phyloP scores from a whole-genome alignment of 139 green algal genomes.

The Ettlia oleoabundans region DNA sequence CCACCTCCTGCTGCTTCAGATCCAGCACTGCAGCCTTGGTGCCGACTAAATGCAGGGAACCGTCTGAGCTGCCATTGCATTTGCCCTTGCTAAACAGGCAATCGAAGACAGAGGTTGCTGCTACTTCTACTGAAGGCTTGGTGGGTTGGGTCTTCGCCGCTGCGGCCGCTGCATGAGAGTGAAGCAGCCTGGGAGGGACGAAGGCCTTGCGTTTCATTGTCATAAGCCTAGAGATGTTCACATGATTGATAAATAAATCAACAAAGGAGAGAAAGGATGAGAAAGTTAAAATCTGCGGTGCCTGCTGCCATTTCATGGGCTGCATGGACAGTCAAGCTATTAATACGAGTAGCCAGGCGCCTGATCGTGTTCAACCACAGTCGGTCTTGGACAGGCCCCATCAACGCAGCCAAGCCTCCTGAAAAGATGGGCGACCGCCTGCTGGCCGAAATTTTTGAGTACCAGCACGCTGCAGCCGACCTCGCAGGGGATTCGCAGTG shows the following conservation, averaged over 20 bases:
- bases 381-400: too few species aligned
- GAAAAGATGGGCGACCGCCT: neutral
- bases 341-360: too few species aligned
- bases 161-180: neutral
- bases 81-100: neutral
- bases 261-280: neutral
- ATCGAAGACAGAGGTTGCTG: neutral
- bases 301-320: neutral
- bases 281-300: neutral
- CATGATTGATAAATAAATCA: neutral
- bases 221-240: neutral
- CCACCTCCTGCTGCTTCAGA: neutral
- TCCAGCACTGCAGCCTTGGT: neutral
- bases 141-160: neutral
- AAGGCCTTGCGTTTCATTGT: neutral
- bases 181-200: neutral
- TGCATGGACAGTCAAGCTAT: too few species aligned
- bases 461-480: neutral
- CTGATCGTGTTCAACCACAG: too few species aligned
- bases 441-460: neutral
- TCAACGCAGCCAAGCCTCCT: neutral
- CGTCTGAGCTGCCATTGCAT: neutral
- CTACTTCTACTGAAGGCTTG: neutral
- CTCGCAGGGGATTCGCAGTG: too few species aligned
- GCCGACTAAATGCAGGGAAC: neutral